Percentiles rank a stretch among this genome's conserved stretches.
These are phyloP conservation scores for Gossypium mustelinum DNA, from an alignment of 345 rosid genomes.

Conservation along the genomic window DNA sequence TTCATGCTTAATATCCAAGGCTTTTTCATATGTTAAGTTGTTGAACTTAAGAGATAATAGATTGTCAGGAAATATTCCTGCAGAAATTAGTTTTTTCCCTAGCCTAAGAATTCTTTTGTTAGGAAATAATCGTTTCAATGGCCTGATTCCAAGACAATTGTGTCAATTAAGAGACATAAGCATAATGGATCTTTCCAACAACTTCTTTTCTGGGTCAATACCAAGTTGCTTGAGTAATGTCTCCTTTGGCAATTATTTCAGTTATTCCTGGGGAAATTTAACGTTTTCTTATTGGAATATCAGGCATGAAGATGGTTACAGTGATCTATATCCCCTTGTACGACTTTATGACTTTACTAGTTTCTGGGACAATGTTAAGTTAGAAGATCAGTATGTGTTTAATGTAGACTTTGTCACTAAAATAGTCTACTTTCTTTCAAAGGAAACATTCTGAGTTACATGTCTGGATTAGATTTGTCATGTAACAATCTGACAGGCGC, in stretches of 20 bases:
- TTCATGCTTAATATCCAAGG: not conserved
- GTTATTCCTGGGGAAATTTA: too few relatives aligned
- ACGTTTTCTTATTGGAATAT: too few relatives aligned
- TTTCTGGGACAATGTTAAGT: not conserved
- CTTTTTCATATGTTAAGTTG: not conserved
- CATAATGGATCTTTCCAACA: not conserved
- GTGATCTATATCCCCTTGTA: too few relatives aligned
- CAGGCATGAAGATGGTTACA: too few relatives aligned
- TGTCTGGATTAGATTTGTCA: slow-evolving; percentile 21
- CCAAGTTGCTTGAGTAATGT: not conserved
- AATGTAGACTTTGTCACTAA: slow-evolving; percentile 5
- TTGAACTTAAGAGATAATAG: not conserved
- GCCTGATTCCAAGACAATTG: not conserved
- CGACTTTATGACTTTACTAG: not conserved
- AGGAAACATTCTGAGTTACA: not conserved
- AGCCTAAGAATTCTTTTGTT: not conserved
- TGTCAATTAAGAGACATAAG: not conserved
- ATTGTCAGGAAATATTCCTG: not conserved
- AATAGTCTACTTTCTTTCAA: not conserved
- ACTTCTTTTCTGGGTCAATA: not conserved
- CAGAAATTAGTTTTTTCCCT: not conserved
- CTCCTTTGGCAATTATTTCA: not conserved
- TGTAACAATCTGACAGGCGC: slow-evolving; percentile 22
- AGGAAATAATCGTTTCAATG: not conserved
- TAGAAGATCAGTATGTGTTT: not conserved